phyloP scores from a whole-genome alignment of 176 grass and related monocot genomes.

The Cenchrus fungigraminus region DNA sequence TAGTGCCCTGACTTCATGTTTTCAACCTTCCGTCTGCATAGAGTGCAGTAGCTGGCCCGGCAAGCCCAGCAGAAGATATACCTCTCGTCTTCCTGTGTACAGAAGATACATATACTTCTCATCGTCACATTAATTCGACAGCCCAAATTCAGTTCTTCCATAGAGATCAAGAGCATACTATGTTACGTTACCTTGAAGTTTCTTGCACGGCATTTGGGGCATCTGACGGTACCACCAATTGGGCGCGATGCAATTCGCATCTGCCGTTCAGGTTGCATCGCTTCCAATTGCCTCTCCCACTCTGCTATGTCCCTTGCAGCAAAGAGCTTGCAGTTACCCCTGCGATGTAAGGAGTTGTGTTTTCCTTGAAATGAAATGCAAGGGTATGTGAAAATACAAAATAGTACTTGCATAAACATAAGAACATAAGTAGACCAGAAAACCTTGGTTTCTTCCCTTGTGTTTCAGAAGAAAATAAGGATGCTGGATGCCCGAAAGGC shows the following conservation, averaged over 20 bases:
- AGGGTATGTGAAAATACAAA: neutral
- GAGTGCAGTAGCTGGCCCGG: conserved; percentile 41
- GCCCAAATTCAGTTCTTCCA: neutral
- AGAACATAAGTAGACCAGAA: neutral
- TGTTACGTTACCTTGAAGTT: conserved; percentile 40
- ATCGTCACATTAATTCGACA: neutral
- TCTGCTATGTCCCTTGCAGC: conserved; percentile 14
- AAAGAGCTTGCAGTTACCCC: conserved; percentile 18
- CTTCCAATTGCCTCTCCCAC: conserved; percentile 39
- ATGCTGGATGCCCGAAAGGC: neutral
- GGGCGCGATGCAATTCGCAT: neutral
- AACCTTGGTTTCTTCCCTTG: neutral
- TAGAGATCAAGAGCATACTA: neutral
- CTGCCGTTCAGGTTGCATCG: neutral
- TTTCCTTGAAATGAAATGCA: neutral
- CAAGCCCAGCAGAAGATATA: conserved; percentile 68
- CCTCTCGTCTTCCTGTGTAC: conserved; percentile 42
- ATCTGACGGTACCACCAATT: conserved; percentile 15
- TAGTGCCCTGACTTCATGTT: conserved; percentile 12
- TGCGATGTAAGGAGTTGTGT: conserved; percentile 4
- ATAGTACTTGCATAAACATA: neutral
- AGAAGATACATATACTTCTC: neutral
- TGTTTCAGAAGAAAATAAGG: conserved; percentile 15
- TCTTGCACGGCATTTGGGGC: conserved; percentile 34
- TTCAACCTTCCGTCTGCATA: conserved; percentile 36